Percentiles rank a stretch among this genome's conserved stretches.
phyloP scores from a whole-genome alignment of 371 early-diverging fungal species.

The Funneliformis caledonium region DNA sequence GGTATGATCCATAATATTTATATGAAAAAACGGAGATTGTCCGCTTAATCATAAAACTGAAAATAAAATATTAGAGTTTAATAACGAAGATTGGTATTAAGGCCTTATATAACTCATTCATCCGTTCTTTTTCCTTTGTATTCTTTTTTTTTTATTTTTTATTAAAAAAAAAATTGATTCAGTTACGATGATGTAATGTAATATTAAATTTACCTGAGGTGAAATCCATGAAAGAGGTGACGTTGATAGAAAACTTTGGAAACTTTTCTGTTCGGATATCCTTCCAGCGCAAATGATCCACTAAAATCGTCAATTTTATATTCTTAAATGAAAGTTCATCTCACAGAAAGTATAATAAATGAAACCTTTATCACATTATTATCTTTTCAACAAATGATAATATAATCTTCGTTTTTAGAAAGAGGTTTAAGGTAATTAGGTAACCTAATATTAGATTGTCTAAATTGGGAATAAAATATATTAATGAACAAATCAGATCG shows the following conservation, averaged over 20 bases:
- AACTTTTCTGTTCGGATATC: conserved; percentile 55
- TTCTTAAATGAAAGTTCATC: conserved; percentile 90
- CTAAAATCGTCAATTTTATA: conserved; percentile 84
- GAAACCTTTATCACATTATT: no score
- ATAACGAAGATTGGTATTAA: no score
- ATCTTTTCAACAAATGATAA: no score
- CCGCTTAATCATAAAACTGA: no score
- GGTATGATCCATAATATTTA: no score
- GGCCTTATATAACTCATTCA: no score
- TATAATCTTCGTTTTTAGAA: conserved; percentile 64
- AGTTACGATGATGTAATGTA: neutral
- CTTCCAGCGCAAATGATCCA: conserved; percentile 68
- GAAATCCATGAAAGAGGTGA: conserved; percentile 72
- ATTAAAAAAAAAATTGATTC: neutral
- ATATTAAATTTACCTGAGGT: conserved; percentile 47
- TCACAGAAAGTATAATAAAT: no score
- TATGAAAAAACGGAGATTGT: no score
- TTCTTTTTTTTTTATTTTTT: no score
- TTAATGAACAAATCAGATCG: neutral
- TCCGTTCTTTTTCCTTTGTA: neutral
- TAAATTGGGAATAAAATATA: conserved; percentile 41
- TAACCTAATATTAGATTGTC: conserved; percentile 82
- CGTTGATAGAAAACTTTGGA: conserved; percentile 66
- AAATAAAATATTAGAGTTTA: no score
- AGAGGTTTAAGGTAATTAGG: no score